Percentiles rank a stretch among this genome's conserved stretches.
These are phyloP conservation scores for Simplicillium aogashimaense DNA, from an alignment of 2,329 filamentous ascomycete species.

Conservation along the genomic window DNA sequence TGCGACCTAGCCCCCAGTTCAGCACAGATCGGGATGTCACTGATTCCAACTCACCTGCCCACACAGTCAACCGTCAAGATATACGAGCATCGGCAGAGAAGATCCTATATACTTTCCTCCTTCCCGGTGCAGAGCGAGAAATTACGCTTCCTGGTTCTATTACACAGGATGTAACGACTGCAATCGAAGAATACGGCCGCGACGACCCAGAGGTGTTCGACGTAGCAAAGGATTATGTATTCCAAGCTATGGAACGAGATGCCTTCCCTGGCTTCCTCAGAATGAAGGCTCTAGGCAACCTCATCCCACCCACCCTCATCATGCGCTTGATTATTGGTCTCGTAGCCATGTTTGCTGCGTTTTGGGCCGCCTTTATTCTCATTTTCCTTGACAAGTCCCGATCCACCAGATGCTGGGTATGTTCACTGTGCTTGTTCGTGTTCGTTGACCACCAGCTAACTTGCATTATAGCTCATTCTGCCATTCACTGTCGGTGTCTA, in stretches of 20 bases:
- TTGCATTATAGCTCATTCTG: slow-evolving; percentile 50
- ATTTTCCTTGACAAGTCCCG: slow-evolving; percentile 80
- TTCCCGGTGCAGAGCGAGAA: slow-evolving; percentile 92
- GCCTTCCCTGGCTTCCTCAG: slow-evolving; percentile 96
- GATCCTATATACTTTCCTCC: slow-evolving; percentile 94
- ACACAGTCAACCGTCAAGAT: slow-evolving; percentile 79
- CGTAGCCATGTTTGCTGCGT: slow-evolving; percentile 77
- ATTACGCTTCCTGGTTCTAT: slow-evolving; percentile 88
- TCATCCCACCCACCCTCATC: slow-evolving; percentile 85
- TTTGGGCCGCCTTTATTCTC: slow-evolving; percentile 89
- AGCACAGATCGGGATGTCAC: slow-evolving; percentile 53
- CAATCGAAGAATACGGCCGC: slow-evolving; percentile 82
- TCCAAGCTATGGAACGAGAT: slow-evolving; percentile 98
- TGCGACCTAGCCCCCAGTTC: slow-evolving; percentile 44
- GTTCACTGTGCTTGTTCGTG: slow-evolving; percentile 19
- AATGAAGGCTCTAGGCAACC: slow-evolving; percentile 89
- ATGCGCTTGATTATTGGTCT: slow-evolving; percentile 78
- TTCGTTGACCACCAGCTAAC: slow-evolving; percentile 8
- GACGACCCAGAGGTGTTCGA: slow-evolving; percentile 98
- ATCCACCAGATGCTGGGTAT: slow-evolving; percentile 72
- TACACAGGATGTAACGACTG: slow-evolving; percentile 71
- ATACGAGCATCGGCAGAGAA: slow-evolving; percentile 92
- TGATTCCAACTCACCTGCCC: slow-evolving; percentile 73
- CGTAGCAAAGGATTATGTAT: slow-evolving; percentile 96
- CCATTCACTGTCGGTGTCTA: slow-evolving; percentile 91